These are phyloP conservation scores for Aspergillus fischeri DNA, from an alignment of 2,329 filamentous ascomycete species.

Conservation along the genomic window DNA sequence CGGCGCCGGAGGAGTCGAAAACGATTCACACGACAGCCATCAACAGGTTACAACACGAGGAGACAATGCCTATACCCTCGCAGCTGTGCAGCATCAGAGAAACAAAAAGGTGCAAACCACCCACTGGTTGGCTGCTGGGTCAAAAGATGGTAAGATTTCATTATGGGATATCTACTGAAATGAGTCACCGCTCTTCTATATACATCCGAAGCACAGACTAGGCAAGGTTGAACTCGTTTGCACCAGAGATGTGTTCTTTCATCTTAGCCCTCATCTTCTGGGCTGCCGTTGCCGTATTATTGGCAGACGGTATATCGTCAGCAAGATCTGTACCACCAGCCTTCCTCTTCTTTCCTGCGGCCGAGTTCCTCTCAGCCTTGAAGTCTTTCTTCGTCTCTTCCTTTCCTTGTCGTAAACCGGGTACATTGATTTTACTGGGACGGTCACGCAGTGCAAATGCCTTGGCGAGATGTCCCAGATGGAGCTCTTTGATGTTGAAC, in stretches of 20 bases:
- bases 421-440: conserved; percentile 68
- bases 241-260: conserved; percentile 49
- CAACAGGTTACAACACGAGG: conserved; percentile 5
- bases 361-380: conserved; percentile 40
- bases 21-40: not conserved
- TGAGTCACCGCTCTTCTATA: conserved; percentile 22
- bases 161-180: conserved; percentile 86
- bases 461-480: conserved; percentile 91
- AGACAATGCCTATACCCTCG: conserved; percentile 19
- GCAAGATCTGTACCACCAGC: conserved; percentile 22
- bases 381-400: conserved; percentile 45
- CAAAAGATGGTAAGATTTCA: conserved; percentile 92
- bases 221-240: conserved; percentile 57
- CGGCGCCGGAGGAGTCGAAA: not conserved
- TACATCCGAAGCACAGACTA: conserved; percentile 29
- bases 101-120: conserved; percentile 61
- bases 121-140: conserved; percentile 87
- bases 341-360: conserved; percentile 35
- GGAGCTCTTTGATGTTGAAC: conserved; percentile 88
- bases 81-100: conserved; percentile 61
- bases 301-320: conserved; percentile 23
- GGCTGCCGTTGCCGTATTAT: conserved; percentile 44
- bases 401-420: conserved; percentile 47
- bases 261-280: conserved; percentile 53
- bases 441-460: conserved; percentile 86